Evolutionary conservation across 257 asterid species (phyloP), one percentile per base, ranked within the genome.

Genomic region (Petunia axillaris): DNA sequence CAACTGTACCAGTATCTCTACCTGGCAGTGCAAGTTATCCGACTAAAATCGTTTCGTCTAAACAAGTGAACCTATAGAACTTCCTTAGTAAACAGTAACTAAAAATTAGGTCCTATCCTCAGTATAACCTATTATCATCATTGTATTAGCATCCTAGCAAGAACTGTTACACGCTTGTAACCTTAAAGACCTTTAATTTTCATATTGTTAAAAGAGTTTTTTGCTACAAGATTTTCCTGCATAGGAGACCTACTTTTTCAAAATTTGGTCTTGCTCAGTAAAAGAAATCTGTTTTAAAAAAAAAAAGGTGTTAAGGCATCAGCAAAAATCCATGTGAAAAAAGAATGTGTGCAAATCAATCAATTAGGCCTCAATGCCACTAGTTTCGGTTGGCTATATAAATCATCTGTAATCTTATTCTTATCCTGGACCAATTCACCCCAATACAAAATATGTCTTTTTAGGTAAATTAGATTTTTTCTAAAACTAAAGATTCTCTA

Each of bases 121-220:
- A 5, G 2, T 64, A 39, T 64, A 64, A 39, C 50, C 41, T 50
- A 58, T 50, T 73, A 50, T 11, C 62, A 73, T 57, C 63, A n/a
- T 15, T 57, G 63, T 57, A 11, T 50, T 50, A 50, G 6, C 48
- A 36, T 50, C 63, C 63, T 50, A 48, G 78, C 36, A 37, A 52
- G 63, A 73, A 52, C 46, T 50, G 25, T 73, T 48, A 73, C 62
- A 50, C 35, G 48, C 13, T 36, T 52, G 63, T 16, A 73, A 73
- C 60, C n/a, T 71, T 48, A 50, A 71, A 25, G 50, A 5, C 16
- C 36, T 48, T 25, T 48, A 48, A 35, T 46, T 71, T 70, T 44
- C 60, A 48, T 40, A 66, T 8, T 10, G 25, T 48, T 44, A 71
- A 25, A 71, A 71, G 11, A 71, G 60, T 25, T 6, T 25, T 25